Percentiles rank a stretch among this genome's conserved stretches.
phyloP scores from a whole-genome alignment of 1,139 yeast genomes.

The Kurtzmaniella quercitrusa region DNA sequence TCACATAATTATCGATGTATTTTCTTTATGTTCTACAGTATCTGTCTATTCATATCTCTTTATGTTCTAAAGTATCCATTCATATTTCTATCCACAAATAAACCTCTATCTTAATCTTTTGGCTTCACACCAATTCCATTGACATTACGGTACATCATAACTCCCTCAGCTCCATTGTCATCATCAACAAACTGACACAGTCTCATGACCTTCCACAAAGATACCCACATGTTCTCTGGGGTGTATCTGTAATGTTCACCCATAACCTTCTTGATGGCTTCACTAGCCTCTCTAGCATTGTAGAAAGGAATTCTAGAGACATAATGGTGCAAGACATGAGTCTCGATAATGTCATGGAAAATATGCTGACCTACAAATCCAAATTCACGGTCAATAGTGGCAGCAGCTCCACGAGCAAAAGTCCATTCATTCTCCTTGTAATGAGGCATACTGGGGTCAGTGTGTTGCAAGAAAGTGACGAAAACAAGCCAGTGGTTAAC shows the following conservation, averaged over 20 bases:
- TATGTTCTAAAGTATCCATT: too few relatives aligned
- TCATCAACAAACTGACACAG: slow-evolving; percentile 83
- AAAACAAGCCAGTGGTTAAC: slow-evolving; percentile 90
- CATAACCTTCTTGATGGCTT: slow-evolving; percentile 75
- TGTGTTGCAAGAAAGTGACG: slow-evolving; percentile 81
- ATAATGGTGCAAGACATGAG: slow-evolving; percentile 85
- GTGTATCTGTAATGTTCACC: slow-evolving; percentile 70
- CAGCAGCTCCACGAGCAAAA: slow-evolving; percentile 86
- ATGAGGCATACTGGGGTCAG: slow-evolving; percentile 78
- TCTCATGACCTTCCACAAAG: slow-evolving; percentile 70
- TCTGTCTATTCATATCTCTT: too few relatives aligned
- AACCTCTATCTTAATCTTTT: slow-evolving; percentile 16
- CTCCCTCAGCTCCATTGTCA: slow-evolving; percentile 51
- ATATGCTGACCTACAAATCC: slow-evolving; percentile 77
- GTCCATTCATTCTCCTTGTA: slow-evolving; percentile 74
- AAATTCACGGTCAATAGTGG: slow-evolving; percentile 80
- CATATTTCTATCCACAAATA: too few relatives aligned
- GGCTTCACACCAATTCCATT: slow-evolving; percentile 43
- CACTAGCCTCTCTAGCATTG: slow-evolving; percentile 77
- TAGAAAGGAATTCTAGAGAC: slow-evolving; percentile 84
- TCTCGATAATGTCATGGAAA: slow-evolving; percentile 86
- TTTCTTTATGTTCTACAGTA: too few relatives aligned
- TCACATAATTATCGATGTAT: too few relatives aligned
- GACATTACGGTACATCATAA: slow-evolving; percentile 72
- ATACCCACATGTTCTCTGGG: slow-evolving; percentile 68